Base-by-base conservation (phyloP, 306 rosid species). In the Sphenostylis stenocarpa region DNA sequence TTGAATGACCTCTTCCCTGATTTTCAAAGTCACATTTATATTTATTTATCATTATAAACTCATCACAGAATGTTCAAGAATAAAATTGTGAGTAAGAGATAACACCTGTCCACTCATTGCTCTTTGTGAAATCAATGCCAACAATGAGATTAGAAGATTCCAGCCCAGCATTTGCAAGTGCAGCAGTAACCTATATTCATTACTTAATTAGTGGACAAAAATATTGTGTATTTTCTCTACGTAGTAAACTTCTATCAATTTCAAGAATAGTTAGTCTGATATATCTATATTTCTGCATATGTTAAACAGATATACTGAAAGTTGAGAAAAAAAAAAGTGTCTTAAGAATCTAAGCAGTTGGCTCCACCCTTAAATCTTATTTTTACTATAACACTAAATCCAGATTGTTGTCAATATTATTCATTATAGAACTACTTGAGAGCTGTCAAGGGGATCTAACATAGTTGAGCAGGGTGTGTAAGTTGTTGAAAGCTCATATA, bases 41-140 rank as follows among this genome's bases (percentile, higher is more conserved):
- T 36, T 55, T 70, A 55, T 56, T 65, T 19, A 48, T 62, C 67
- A 73, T 75, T 56, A 64, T 51, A 80, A 45, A 69, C 20, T 62
- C 49, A 47, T 34, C 44, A 72, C 19, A 44, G 29, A 62, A 71
- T 8, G 51, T 68, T 31, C 41, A 63, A 74, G 76, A 52, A 79
- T 79, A 67, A 81, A 76, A 73, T 70, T 43, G 33, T 62, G 48
- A 76, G 51, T 49, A 34, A 26, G 73, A 67, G 49, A 72, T 48
- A 41, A 34, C 47, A 91, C 98, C 97, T 88, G 97, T 92, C 97
- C 96, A 92, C 75, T 90, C 93, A 56, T 92, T 92, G 92, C 96
- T 92, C 89, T 90, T 92, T 16, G 97, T 92, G 91, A 90, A 90
- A 88, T 92, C 97, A 83, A 92, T 87, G 70, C 94, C 97, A 68